These are phyloP conservation scores for Alternaria tenuissima DNA, from an alignment of 2,329 filamentous ascomycete genomes.

Conservation along the genomic window DNA sequence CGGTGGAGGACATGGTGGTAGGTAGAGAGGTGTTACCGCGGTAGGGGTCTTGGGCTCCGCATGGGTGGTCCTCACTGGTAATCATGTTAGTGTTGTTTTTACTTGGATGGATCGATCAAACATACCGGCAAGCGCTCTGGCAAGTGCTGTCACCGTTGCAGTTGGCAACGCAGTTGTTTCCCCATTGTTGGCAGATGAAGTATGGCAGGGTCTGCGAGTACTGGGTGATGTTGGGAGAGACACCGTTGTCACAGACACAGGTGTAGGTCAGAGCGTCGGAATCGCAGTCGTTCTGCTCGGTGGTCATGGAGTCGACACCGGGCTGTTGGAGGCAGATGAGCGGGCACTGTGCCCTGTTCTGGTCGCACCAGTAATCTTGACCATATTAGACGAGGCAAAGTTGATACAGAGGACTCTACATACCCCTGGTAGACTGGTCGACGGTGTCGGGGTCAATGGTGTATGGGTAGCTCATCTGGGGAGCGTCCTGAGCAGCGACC, in stretches of 20 bases:
- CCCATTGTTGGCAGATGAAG: conserved; percentile 77
- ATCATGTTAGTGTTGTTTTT: conserved; percentile 8
- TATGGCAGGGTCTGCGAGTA: conserved; percentile 82
- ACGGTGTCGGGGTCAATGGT: conserved; percentile 72
- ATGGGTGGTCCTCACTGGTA: conserved; percentile 67
- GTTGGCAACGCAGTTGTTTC: conserved; percentile 69
- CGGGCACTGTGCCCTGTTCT: conserved; percentile 71
- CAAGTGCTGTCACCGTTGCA: conserved; percentile 69
- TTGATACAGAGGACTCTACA: conserved; percentile 33
- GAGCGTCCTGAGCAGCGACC: conserved; percentile 57
- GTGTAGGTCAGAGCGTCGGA: conserved; percentile 69
- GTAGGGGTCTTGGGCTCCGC: conserved; percentile 72
- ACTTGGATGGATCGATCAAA: not conserved
- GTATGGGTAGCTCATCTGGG: conserved; percentile 44
- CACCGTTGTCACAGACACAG: conserved; percentile 74
- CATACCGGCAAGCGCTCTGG: conserved; percentile 64
- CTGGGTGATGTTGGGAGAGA: conserved; percentile 75
- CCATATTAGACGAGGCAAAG: conserved; percentile 26
- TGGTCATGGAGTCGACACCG: conserved; percentile 55
- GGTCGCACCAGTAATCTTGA: conserved; percentile 70
- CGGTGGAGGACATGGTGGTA: conserved; percentile 55
- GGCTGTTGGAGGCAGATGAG: conserved; percentile 73
- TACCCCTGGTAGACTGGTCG: conserved; percentile 61
- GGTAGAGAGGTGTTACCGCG: conserved; percentile 65
- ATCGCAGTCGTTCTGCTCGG: conserved; percentile 71